Evolutionary conservation across 2,329 filamentous ascomycete species (phyloP), one percentile per base, ranked within the genome.

Genomic region (Pestalotiopsis sp.): DNA sequence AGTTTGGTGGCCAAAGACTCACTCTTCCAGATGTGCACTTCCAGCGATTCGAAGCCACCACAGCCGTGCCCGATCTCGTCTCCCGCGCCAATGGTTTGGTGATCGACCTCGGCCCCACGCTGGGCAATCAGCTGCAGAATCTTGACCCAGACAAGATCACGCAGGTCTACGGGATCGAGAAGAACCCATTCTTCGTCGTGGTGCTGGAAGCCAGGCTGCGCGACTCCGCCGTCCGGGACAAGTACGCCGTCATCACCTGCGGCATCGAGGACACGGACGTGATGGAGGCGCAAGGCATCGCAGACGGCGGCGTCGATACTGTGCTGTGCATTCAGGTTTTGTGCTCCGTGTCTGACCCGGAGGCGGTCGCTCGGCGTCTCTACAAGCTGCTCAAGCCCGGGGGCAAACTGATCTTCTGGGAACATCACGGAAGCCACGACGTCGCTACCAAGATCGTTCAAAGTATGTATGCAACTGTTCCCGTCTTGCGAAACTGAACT

Each of bases 321-420:
- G 39, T 67, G 1, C 36, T 67, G 4, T 23, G 65, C 36, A 61
- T 67, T 3, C 65, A 67, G 36, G 56, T 67, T 4, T 13, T 67
- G 20, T 67, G 52, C 31, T 67, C 65, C 11, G 56, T 45, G 7
- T 12, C 14, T 4, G 38, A 61, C 5, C 65, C 56, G 11, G 31
- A 52, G 12, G 56, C 56, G 6, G 65, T 67, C 7, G 52, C 56
- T 4, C 31, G 36, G 12, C 7, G 13, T 12, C 36, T 67, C 13
- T 61, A 67, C 56, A 59, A 61, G 52, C 20, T 67, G 6, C 36
- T 67, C 27, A 67, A 31, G 56, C 65, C 65, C 9, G 56, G 65
- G 4, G 65, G 65, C 4, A 67, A 25, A n/a, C 27, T 61, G 9
- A 61, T 67, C 1, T 67, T 67, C 38, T 67, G 65, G 65, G 65